Percentiles rank a stretch among this genome's conserved stretches.
phyloP scores from a whole-genome alignment of 192 early-diverging fungal genomes.

The Coemansia sp. region DNA sequence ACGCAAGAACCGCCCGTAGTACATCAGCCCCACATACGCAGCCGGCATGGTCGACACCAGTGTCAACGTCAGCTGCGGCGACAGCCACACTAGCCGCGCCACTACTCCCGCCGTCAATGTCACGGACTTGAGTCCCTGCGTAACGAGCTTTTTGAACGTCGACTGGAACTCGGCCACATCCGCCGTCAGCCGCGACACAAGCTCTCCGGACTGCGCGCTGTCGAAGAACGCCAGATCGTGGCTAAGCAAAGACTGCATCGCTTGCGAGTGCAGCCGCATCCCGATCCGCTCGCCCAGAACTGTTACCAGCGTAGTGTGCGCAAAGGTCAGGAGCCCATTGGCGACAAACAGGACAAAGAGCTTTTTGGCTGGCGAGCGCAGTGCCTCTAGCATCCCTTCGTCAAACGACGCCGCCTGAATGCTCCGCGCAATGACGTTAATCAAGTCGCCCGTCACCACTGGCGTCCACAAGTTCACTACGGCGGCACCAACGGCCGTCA shows the following conservation, averaged over 20 bases:
- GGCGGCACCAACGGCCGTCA: constrained; percentile 63
- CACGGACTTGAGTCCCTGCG: constrained; percentile 61
- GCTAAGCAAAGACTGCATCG: constrained; percentile 57
- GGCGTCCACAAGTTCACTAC: constrained; percentile 58
- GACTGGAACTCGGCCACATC: constrained; percentile 65
- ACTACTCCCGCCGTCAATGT: constrained; percentile 60
- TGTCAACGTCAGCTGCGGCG: constrained; percentile 58
- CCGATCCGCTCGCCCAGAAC: constrained; percentile 64
- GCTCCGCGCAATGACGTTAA: constrained; percentile 59
- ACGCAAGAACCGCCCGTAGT: constrained; percentile 63
- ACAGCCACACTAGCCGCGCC: constrained; percentile 58
- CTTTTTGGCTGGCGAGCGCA: constrained; percentile 55
- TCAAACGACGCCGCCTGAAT: constrained; percentile 20
- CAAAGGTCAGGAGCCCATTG: constrained; percentile 64
- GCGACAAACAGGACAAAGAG: constrained; percentile 59
- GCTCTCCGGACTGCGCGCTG: constrained; percentile 53
- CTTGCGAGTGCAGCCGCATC: constrained; percentile 52
- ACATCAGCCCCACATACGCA: constrained; percentile 54
- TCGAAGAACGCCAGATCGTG: constrained; percentile 71
- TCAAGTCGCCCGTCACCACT: constrained; percentile 60
- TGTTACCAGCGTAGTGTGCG: constrained; percentile 64
- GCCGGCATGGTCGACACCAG: constrained; percentile 58
- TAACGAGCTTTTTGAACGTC: constrained; percentile 64
- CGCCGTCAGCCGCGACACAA: constrained; percentile 57
- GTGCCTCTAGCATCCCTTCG: constrained; percentile 24